Percentiles rank a stretch among this genome's conserved stretches.
These are phyloP conservation scores for Elaeis oleifera DNA, from an alignment of 202 grass and related monocot species.

Conservation along the genomic window DNA sequence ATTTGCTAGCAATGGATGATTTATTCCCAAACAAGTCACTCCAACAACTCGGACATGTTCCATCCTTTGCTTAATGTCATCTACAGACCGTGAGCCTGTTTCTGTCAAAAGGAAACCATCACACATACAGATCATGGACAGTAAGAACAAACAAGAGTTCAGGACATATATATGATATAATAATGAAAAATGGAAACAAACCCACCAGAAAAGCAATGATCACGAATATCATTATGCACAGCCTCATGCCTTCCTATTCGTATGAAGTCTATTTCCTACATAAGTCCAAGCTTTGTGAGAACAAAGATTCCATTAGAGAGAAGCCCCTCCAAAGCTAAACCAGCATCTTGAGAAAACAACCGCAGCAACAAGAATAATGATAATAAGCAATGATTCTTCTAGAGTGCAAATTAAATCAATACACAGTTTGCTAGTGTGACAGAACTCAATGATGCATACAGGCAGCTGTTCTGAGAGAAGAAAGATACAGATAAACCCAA, in stretches of 20 bases:
- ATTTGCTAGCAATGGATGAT: conserved; percentile 68
- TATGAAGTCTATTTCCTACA: conserved; percentile 84
- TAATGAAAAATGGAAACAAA: conserved; percentile 7
- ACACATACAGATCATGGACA: too few relatives aligned
- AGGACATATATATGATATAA: neutral
- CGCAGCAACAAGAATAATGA: too few relatives aligned
- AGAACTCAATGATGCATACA: too few relatives aligned
- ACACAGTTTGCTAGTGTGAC: too few relatives aligned
- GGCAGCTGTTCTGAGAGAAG: too few relatives aligned
- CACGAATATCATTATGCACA: conserved; percentile 61
- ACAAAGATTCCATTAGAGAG: conserved; percentile 3
- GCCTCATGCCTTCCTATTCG: conserved; percentile 81
- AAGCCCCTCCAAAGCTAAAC: too few relatives aligned
- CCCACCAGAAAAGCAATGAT: conserved; percentile 73
- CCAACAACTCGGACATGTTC: conserved; percentile 84
- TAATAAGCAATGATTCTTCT: too few relatives aligned
- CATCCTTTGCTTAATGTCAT: conserved; percentile 78
- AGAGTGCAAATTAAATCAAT: too few relatives aligned
- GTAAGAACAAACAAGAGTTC: too few relatives aligned
- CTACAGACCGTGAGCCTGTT: conserved; percentile 51
- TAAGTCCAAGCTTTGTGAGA: conserved; percentile 24
- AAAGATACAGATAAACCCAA: too few relatives aligned
- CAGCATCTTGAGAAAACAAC: too few relatives aligned
- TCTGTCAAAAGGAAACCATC: conserved; percentile 22
- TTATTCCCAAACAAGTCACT: conserved; percentile 89